A percentile compares a stretch with the other conserved stretches of the same genome.
Conservation (phyloP, 1,139 yeast genomes). For the Dujonia santamariae region DNA sequence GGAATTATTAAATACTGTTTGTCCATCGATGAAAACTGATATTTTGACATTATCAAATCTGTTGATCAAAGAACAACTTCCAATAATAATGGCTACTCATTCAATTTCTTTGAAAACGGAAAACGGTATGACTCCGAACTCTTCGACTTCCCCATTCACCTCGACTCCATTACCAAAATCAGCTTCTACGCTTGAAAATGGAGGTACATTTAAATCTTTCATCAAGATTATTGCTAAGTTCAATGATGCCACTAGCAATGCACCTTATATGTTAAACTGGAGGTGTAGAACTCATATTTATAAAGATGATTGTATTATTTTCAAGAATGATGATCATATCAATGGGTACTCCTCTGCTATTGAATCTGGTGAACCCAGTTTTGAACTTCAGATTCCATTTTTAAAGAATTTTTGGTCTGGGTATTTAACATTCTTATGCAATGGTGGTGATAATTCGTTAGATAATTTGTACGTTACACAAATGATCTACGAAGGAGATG, state of each 20-base stretch:
- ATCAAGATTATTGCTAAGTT: conserved; percentile 18
- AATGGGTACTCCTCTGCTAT: conserved; percentile 29
- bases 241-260: conserved; percentile 3
- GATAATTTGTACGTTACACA: conserved; percentile 25
- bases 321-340: conserved; percentile 28
- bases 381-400: conserved; percentile 37
- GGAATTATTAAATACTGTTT: conserved; percentile 1
- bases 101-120: conserved; percentile 5
- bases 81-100: conserved; percentile 11
- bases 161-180: conserved; percentile 14
- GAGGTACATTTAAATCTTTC: conserved; percentile 26
- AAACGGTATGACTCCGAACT: conserved; percentile 5
- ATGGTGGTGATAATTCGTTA: conserved; percentile 31
- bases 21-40: conserved; percentile 2
- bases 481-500: conserved; percentile 21
- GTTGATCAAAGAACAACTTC: conserved; percentile 6
- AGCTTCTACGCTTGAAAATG: conserved; percentile 23
- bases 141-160: conserved; percentile 13
- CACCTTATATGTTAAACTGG: conserved; percentile 29
- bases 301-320: conserved; percentile 21
- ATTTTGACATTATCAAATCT: conserved; percentile 5
- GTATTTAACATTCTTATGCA: conserved; percentile 31
- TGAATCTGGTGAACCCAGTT: conserved; percentile 12
- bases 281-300: conserved; percentile 30
- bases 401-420: conserved; percentile 41